These are phyloP conservation scores for Pythium folliculosum DNA, from an alignment of 352 stramenopile genomes.

Conservation along the genomic window DNA sequence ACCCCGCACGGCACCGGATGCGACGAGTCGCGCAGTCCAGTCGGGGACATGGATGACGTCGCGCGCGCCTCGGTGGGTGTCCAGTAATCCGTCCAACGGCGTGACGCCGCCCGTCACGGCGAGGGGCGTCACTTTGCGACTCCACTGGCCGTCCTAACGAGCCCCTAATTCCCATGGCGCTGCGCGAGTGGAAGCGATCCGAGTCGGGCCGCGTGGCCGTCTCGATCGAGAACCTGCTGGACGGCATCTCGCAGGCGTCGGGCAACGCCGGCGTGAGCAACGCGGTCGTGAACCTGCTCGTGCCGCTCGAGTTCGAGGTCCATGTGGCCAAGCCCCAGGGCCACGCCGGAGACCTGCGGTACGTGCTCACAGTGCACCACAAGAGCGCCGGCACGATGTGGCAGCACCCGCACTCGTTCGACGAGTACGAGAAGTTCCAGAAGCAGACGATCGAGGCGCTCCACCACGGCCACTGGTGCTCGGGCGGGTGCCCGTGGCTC, in stretches of 20 bases:
- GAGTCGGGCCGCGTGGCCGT: slow-evolving; percentile 4
- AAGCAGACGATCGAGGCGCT: slow-evolving; percentile 36
- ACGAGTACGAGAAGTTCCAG: slow-evolving; percentile 50
- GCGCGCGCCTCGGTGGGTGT: background rate
- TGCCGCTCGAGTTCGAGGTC: slow-evolving; percentile 27
- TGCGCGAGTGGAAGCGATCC: slow-evolving; percentile 3
- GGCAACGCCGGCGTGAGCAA: background rate
- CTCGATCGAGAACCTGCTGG: slow-evolving; percentile 14
- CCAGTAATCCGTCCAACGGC: background rate
- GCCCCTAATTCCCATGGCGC: background rate
- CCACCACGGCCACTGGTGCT: slow-evolving; percentile 57
- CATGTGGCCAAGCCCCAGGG: background rate
- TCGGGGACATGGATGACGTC: background rate
- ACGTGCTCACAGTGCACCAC: slow-evolving; percentile 48
- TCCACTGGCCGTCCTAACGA: background rate
- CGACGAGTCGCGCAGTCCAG: background rate
- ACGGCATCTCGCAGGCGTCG: slow-evolving; percentile 1
- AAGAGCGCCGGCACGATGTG: slow-evolving; percentile 29
- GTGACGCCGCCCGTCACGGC: background rate
- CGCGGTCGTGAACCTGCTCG: slow-evolving; percentile 20
- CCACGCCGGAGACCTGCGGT: slow-evolving; percentile 38
- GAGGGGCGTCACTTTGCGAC: background rate
- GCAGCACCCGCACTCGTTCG: slow-evolving; percentile 45
- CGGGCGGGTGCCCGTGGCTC: slow-evolving; percentile 52
- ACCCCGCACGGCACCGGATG: background rate